Evolutionary conservation across 345 rosid genomes (phyloP), one percentile per base, ranked within the genome.

Genomic region (Streptanthus diversifolius): DNA sequence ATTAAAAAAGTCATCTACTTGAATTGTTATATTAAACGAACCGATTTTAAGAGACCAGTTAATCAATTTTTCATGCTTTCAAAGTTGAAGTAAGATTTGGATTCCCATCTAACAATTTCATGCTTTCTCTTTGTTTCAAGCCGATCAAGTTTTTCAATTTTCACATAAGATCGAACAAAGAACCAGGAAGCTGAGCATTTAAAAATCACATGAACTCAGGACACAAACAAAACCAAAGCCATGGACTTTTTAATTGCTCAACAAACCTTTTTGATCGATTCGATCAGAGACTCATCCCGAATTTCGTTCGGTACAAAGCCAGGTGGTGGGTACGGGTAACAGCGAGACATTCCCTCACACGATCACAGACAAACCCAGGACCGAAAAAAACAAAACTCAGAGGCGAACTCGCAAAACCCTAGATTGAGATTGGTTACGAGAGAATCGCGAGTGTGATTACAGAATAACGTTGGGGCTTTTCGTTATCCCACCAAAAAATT

Each of bases 191-290:
- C 79, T 80, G 84, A 84, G 83, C 85, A 80, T 13, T 57, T 0
- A 36, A 47, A 21, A 77, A 70, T 67, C 44, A 66, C 49, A 76
- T 77, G 79, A 77, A 39, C 69, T 76, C 22, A 56, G 74, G 41
- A 47, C 14, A 74, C 39, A 7, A 5, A 10, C 0, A 59, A 32
- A 14, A 61, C 40, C 49, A 7, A 56, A 74, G 61, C 54, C 73
- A 74, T 13, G 71, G 47, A 43, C 5, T 72, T 71, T 57, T 8
- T 4, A 35, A 51, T 60, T 74, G 85, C 82, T 75, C 79, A 86
- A 88, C 91, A 66, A 88, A 88, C 89, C 95, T 88, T n/a, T n/a
- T n/a, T 84, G 73, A 81, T 77, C 73, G 87, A 77, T 57, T 77
- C 80, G 76, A 74, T 80, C 82, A 77, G 56, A 54, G 78, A 76